phyloP scores from a whole-genome alignment of 1,284 basidiomycete genomes.

The Pseudozyma sp. region DNA sequence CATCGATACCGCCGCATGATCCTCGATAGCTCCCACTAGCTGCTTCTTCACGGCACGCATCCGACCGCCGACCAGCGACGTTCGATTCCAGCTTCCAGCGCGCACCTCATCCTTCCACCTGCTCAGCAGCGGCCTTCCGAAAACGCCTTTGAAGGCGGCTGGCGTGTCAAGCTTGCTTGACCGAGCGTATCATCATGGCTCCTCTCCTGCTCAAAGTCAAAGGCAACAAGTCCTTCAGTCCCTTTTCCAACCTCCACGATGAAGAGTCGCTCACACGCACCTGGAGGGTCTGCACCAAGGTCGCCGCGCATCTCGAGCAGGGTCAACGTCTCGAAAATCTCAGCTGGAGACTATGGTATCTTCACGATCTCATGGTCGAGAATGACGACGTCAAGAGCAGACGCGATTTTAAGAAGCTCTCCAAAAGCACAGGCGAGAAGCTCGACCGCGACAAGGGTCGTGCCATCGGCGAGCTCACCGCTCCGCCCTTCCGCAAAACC shows the following conservation, averaged over 20 bases:
- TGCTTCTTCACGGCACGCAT: too few relatives aligned
- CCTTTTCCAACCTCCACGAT: slow-evolving; percentile 56
- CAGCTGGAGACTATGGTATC: slow-evolving; percentile 59
- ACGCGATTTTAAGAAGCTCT: slow-evolving; percentile 46
- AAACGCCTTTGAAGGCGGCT: too few relatives aligned
- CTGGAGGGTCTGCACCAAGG: slow-evolving; percentile 56
- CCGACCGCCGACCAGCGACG: too few relatives aligned
- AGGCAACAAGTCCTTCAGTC: slow-evolving; percentile 58
- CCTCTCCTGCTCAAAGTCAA: slow-evolving; percentile 52
- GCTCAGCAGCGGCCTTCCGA: too few relatives aligned
- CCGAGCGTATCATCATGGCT: slow-evolving; percentile 20
- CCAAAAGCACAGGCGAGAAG: slow-evolving; percentile 48
- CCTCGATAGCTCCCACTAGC: too few relatives aligned
- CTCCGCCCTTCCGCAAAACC: slow-evolving; percentile 48
- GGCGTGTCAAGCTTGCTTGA: too few relatives aligned
- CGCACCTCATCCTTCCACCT: too few relatives aligned
- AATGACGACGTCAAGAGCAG: slow-evolving; percentile 47
- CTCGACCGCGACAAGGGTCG: slow-evolving; percentile 51
- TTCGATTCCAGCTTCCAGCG: too few relatives aligned
- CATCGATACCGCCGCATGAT: too few relatives aligned
- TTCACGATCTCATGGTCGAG: slow-evolving; percentile 53
- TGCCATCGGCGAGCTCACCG: slow-evolving; percentile 47
- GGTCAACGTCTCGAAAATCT: slow-evolving; percentile 62
- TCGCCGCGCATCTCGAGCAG: slow-evolving; percentile 57
- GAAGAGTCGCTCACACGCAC: slow-evolving; percentile 51